Conservation (phyloP, 1,284 basidiomycete species). For the Apiotrichum montevideense region DNA sequence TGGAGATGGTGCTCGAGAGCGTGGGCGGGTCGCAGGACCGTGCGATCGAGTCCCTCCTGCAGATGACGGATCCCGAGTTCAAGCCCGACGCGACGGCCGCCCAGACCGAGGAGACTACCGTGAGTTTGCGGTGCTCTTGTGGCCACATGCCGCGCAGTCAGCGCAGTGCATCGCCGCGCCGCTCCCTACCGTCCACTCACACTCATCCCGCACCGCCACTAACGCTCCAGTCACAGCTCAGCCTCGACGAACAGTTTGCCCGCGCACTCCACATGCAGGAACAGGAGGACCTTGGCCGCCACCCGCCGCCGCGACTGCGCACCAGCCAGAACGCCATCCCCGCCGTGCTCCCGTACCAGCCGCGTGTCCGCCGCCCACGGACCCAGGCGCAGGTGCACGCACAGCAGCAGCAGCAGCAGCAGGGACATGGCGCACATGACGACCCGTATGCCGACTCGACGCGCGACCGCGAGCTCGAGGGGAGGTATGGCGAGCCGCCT, state of each 20-base stretch:
- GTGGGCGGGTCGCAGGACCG: slow-evolving; percentile 38
- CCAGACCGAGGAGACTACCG: neutral
- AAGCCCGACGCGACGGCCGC: slow-evolving; percentile 28
- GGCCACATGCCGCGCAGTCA: neutral
- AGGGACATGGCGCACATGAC: too few relatives aligned
- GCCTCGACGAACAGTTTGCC: slow-evolving; percentile 44
- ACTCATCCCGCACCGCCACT: neutral
- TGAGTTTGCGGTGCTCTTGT: neutral
- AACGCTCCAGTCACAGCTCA: slow-evolving; percentile 32
- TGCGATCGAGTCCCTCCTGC: slow-evolving; percentile 42
- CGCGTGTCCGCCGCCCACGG: slow-evolving; percentile 32
- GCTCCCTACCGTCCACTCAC: neutral
- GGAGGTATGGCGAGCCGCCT: slow-evolving; percentile 6
- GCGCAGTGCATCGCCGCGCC: neutral
- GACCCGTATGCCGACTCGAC: slow-evolving; percentile 7
- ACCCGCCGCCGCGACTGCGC: neutral
- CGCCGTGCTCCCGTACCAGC: slow-evolving; percentile 40
- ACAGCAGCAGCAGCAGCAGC: neutral
- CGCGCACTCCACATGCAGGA: slow-evolving; percentile 42
- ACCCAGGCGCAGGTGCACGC: slow-evolving; percentile 1
- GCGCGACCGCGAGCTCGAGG: slow-evolving; percentile 5
- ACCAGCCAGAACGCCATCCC: slow-evolving; percentile 4
- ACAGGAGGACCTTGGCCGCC: slow-evolving; percentile 23
- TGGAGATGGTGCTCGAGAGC: slow-evolving; percentile 44
- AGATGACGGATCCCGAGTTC: slow-evolving; percentile 46